These are phyloP conservation scores for Wickerhamomyces tratensis DNA, from an alignment of 805 yeast genomes.

Conservation along the genomic window DNA sequence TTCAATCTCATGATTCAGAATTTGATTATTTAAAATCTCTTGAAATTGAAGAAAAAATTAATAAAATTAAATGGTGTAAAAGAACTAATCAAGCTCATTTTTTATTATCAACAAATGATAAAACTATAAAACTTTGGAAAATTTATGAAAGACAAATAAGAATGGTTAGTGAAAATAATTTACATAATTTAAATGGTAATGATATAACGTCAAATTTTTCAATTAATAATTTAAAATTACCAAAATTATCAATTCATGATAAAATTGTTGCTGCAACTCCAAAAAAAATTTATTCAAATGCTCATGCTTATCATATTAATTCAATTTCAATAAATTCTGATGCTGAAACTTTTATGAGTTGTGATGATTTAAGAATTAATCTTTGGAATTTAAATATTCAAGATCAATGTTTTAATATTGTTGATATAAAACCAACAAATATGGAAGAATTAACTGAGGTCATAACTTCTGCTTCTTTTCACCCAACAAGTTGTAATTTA, in stretches of 20 bases:
- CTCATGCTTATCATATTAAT: constrained; percentile 97
- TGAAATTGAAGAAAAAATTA: constrained; percentile 97
- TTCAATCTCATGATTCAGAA: constrained; percentile 97
- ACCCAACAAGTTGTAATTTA: constrained; percentile 83
- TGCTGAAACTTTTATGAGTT: constrained; percentile 87
- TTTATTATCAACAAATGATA: constrained; percentile 86
- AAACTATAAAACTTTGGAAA: constrained; percentile 98
- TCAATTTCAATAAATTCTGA: constrained; percentile 91
- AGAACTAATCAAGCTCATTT: constrained; percentile 87
- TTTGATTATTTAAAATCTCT: constrained; percentile 92
- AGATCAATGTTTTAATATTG: constrained; percentile 93
- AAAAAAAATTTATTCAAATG: constrained; percentile 82
- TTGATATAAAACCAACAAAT: constrained; percentile 93
- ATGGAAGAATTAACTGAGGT: constrained; percentile 99
- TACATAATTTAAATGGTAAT: constrained; percentile 5
- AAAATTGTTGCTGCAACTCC: constrained; percentile 94
- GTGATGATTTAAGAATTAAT: constrained; percentile 92
- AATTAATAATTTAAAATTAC: constrained; percentile 53
- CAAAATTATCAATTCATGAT: constrained; percentile 88
- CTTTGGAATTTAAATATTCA: constrained; percentile 93
- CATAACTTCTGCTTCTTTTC: constrained; percentile 93
- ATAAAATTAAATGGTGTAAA: constrained; percentile 93
- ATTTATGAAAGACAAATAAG: constrained; percentile 85
- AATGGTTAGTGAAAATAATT: constrained; percentile 84
- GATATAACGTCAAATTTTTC: constrained; percentile 23